Evolutionary conservation across 73 alveolate genomes (phyloP).

Genomic region (Paramecium pentaurelia): DNA sequence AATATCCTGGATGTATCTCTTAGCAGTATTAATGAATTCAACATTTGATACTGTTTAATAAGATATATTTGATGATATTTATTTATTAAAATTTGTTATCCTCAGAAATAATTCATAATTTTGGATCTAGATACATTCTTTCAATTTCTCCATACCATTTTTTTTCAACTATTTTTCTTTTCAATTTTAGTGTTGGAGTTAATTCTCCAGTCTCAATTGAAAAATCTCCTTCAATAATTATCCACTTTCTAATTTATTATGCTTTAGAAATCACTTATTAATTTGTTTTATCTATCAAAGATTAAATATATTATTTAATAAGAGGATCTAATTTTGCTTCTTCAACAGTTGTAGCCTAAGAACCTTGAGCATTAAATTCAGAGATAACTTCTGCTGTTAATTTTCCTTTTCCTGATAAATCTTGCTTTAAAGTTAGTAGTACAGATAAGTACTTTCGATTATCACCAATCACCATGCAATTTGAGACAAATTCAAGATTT

Average conservation of each 20-base stretch:
- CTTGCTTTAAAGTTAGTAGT: constrained; percentile 61
- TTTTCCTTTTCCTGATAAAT: not conserved
- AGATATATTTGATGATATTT: not conserved
- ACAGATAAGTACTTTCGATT: constrained; percentile 54
- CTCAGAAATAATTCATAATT: constrained; percentile 32
- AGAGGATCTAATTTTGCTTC: constrained; percentile 64
- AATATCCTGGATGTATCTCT: not conserved
- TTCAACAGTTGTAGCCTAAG: constrained; percentile 59
- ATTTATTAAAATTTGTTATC: not conserved
- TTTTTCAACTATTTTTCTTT: constrained; percentile 70
- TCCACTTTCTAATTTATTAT: constrained; percentile 74
- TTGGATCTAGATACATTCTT: constrained; percentile 69
- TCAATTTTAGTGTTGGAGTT: constrained; percentile 85
- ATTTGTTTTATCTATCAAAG: constrained; percentile 70
- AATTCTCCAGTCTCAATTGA: constrained; percentile 81
- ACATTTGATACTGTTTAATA: not conserved
- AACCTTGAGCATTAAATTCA: not conserved
- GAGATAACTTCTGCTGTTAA: not conserved
- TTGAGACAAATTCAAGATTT: constrained; percentile 50
- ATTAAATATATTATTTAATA: constrained; percentile 62
- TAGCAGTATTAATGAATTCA: not conserved
- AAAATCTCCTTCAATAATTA: constrained; percentile 69
- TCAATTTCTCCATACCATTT: constrained; percentile 75
- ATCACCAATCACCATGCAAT: constrained; percentile 72
- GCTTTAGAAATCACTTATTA: constrained; percentile 74